Base-by-base conservation (phyloP, 192 early-diverging fungal genomes). In the Backusella westeae region DNA sequence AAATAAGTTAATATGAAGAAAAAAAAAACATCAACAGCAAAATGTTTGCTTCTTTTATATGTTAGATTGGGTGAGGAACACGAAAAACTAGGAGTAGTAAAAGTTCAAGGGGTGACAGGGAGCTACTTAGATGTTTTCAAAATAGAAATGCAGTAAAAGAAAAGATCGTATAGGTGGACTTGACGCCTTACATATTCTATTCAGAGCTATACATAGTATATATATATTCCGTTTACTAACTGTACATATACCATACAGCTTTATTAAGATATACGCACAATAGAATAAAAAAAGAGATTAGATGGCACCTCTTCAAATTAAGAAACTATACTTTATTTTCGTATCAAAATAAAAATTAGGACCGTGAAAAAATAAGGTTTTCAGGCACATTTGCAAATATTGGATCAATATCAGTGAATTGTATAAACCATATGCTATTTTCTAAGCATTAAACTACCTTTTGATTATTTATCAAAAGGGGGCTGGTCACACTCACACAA, bases 1-100 rank as follows among this genome's bases (percentile, higher is more conserved):
- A 63, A 63, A 63, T 63, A 63, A 63, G 26, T 63, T 63, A 49
- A 49, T 49, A 49, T 49, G 56, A 63, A 26, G n/a, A 59, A 63
- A 63, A 63, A 63, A 63, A 63, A 63, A 63, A 63, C 9, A 15
- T 26, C 4, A 44, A 44, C 23, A 63, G 12, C 23, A 23, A 63
- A 63, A 29, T 29, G 12, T 63, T 26, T 23, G 21, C 23, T 12
- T 7, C 56, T 63, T 63, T 63, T 63, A 63, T 63, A 63, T 63
- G 56, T 63, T 4, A 29, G 12, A 8, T 26, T 63, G 6, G 56
- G 14, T 29, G 21, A 14, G 26, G 23, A 3, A 63, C 23, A 63
- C 19, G 7, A 63, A 29, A 10, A 29, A 29, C 56, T 14, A 63
- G 56, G 56, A 63, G 56, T 29, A 63, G 56, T 63, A 63, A n/a